Evolutionary conservation across 2,329 filamentous ascomycete genomes (phyloP).

Genomic region (Colletotrichum karsti): DNA sequence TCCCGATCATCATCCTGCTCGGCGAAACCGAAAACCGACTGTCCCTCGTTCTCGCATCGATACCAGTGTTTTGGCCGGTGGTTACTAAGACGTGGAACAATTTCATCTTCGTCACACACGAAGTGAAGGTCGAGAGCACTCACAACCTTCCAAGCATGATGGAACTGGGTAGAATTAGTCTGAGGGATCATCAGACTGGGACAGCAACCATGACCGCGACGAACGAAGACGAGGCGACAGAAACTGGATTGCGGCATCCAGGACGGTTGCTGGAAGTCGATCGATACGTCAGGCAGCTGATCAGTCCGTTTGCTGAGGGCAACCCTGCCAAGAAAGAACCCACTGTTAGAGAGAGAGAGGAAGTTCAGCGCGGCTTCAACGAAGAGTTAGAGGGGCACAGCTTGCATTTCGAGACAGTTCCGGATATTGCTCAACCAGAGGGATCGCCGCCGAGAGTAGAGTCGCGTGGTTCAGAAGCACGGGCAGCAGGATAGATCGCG

Average conservation of each 20-base stretch:
- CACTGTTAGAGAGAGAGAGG: not conserved
- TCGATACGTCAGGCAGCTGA: not conserved
- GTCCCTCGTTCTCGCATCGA: not conserved
- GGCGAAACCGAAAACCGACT: constrained; percentile 13
- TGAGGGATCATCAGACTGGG: not conserved
- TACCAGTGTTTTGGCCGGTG: constrained; percentile 15
- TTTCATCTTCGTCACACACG: constrained; percentile 5
- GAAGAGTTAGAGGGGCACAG: not conserved
- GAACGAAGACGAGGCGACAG: not conserved
- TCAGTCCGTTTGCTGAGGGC: constrained; percentile 2
- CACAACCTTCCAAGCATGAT: not conserved
- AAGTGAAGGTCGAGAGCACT: constrained; percentile 3
- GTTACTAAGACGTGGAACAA: not conserved
- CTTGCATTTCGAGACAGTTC: not conserved
- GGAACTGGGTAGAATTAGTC: not conserved
- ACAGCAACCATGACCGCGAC: not conserved
- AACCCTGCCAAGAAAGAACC: too few relatives aligned
- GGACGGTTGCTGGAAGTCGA: not conserved
- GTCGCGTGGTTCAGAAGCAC: too few relatives aligned
- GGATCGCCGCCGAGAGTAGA: not conserved
- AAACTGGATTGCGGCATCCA: constrained; percentile 4
- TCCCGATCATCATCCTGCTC: constrained; percentile 1
- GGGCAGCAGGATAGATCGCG: too few relatives aligned
- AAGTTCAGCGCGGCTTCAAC: not conserved
- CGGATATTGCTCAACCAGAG: not conserved